Evolutionary conservation across 2,329 filamentous ascomycete species (phyloP).

Genomic region (Colletotrichum eremochloae): DNA sequence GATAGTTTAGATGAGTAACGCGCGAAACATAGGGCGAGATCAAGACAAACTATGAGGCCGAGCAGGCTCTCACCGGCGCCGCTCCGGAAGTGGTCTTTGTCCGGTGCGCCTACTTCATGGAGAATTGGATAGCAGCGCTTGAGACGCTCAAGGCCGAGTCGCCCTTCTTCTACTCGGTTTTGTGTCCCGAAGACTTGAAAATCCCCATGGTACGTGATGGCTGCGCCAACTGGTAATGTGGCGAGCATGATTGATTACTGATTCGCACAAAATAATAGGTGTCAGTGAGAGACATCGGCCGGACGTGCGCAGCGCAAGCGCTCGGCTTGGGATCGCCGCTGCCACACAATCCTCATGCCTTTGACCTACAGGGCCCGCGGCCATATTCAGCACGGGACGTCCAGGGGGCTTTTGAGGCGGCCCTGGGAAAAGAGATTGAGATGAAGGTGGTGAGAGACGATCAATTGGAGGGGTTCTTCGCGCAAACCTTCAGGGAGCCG

Average conservation of each 20-base stretch:
- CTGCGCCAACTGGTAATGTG: neutral
- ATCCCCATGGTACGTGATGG: conserved; percentile 49
- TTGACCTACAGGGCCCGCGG: conserved; percentile 49
- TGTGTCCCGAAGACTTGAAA: conserved; percentile 48
- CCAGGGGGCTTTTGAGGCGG: conserved; percentile 47
- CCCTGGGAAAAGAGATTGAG: conserved; percentile 46
- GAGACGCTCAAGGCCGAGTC: conserved; percentile 43
- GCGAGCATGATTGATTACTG: neutral
- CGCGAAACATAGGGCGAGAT: conserved; percentile 45
- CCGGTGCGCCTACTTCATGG: conserved; percentile 43
- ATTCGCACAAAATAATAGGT: conserved; percentile 44
- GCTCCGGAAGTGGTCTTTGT: conserved; percentile 46
- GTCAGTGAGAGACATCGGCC: conserved; percentile 49
- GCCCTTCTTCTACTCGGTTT: conserved; percentile 46
- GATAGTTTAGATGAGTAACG: neutral
- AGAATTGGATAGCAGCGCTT: conserved; percentile 42
- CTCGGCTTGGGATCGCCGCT: conserved; percentile 38
- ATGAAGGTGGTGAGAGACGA: conserved; percentile 45
- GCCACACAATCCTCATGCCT: conserved; percentile 36
- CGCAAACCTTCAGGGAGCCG: conserved; percentile 42
- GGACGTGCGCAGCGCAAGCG: conserved; percentile 45
- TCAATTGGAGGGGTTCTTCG: conserved; percentile 46
- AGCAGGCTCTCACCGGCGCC: conserved; percentile 42
- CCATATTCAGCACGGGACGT: conserved; percentile 49
- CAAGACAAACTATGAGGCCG: conserved; percentile 45